phyloP scores from a whole-genome alignment of 106 monocot species.

The Acorus calamus region DNA sequence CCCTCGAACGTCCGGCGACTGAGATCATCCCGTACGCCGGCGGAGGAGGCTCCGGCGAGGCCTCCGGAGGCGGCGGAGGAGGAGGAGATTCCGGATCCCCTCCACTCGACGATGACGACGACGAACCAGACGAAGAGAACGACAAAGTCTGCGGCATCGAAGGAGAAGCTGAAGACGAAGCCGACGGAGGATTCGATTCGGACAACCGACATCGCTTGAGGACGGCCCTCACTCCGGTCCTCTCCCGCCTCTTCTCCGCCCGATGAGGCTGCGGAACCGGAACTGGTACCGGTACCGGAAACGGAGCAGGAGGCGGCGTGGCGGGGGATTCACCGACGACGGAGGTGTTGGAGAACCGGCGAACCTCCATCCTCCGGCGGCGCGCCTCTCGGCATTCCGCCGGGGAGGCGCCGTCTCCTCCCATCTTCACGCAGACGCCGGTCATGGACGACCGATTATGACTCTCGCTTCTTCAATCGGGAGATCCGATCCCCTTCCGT shows the following conservation, averaged over 20 bases:
- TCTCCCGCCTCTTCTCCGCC: conserved; percentile 1
- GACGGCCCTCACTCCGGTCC: neutral
- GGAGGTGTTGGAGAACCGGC: neutral
- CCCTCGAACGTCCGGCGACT: conserved; percentile 45
- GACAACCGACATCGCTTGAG: neutral
- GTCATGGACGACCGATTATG: conserved; percentile 2
- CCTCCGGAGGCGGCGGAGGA: neutral
- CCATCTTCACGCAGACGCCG: conserved; percentile 6
- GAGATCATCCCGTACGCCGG: conserved; percentile 44
- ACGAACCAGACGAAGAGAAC: conserved; percentile 1
- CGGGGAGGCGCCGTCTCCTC: conserved; percentile 5
- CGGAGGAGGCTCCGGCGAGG: neutral
- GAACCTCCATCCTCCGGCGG: conserved; percentile 15
- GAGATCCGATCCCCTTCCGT: too few species aligned
- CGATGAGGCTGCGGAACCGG: neutral
- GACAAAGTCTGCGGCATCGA: neutral
- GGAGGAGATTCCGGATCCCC: neutral
- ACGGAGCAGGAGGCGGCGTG: too few species aligned
- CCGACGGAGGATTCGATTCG: neutral
- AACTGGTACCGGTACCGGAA: too few species aligned
- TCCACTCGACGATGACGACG: neutral
- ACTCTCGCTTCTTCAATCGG: too few species aligned
- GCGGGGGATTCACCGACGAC: neutral
- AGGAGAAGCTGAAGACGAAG: neutral
- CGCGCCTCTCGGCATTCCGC: conserved; percentile 22